These are phyloP conservation scores for Trametes coccinea DNA, from an alignment of 768 basidiomycete genomes.

Conservation along the genomic window DNA sequence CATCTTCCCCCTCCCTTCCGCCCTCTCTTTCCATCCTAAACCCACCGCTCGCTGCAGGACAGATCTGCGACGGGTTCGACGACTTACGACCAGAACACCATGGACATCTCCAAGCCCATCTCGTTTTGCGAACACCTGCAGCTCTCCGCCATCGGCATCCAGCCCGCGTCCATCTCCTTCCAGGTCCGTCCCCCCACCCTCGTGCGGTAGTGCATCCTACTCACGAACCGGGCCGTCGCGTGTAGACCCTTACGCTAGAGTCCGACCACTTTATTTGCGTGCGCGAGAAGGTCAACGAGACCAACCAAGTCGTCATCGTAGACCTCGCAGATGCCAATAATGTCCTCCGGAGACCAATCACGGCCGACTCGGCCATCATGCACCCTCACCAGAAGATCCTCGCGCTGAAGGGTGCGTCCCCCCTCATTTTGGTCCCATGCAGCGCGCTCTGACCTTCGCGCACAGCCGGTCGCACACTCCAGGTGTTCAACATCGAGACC, in stretches of 20 bases:
- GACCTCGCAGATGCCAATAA: constrained; percentile 97
- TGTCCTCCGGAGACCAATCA: constrained; percentile 92
- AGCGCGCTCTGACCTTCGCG: constrained; percentile 5
- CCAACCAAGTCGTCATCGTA: constrained; percentile 98
- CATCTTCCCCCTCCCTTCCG: neutral
- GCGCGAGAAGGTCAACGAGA: constrained; percentile 91
- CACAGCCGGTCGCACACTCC: constrained; percentile 88
- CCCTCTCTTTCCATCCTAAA: neutral
- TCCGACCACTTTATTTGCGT: constrained; percentile 99
- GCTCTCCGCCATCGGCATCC: constrained; percentile 93
- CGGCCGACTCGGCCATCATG: constrained; percentile 99
- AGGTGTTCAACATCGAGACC: constrained; percentile 97
- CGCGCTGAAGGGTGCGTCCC: constrained; percentile 77
- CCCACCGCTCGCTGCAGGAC: constrained; percentile 26
- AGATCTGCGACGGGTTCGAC: constrained; percentile 30
- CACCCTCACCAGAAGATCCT: constrained; percentile 96
- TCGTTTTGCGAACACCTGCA: constrained; percentile 90
- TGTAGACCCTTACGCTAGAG: constrained; percentile 88
- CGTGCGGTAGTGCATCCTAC: neutral
- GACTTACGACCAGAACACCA: constrained; percentile 26
- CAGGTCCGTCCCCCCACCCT: constrained; percentile 58
- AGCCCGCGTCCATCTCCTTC: constrained; percentile 96
- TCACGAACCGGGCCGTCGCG: neutral
- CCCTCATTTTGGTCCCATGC: neutral
- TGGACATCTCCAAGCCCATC: constrained; percentile 67